Evolutionary conservation across 106 monocot species (phyloP).

Genomic region (Xerophyta viscosa): DNA sequence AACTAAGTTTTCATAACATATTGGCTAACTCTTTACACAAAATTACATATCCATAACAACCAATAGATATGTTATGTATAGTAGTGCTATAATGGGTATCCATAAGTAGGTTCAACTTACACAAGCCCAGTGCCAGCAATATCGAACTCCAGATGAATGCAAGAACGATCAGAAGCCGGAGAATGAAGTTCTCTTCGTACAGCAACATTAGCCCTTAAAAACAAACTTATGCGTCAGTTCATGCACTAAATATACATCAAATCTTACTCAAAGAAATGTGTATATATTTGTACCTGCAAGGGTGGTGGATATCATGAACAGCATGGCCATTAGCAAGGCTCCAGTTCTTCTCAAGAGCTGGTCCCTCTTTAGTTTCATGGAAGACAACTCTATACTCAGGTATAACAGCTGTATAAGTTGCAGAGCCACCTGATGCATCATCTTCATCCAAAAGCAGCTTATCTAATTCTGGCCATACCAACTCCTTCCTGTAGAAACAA

Average conservation of each 20-base stretch:
- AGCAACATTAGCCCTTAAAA: conserved; percentile 68
- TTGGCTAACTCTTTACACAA: too few species aligned
- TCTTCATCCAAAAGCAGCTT: conserved; percentile 65
- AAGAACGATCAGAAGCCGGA: conserved; percentile 86
- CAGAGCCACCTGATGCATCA: conserved; percentile 34
- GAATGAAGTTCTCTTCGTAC: conserved; percentile 79
- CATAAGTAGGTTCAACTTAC: too few species aligned
- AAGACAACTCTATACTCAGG: conserved; percentile 84
- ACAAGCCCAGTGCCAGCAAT: conserved; percentile 67
- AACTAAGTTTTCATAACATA: too few species aligned
- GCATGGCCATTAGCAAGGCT: conserved; percentile 73
- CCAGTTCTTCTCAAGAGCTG: conserved; percentile 44
- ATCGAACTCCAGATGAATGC: conserved; percentile 93
- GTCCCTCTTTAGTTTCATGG: conserved; percentile 26
- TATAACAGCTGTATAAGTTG: conserved; percentile 75
- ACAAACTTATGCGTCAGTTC: neutral
- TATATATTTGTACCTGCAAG: conserved; percentile 88
- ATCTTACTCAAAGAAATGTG: too few species aligned
- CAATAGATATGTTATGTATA: too few species aligned
- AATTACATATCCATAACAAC: too few species aligned
- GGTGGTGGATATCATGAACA: conserved; percentile 76
- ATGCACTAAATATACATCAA: too few species aligned
- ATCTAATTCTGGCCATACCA: conserved; percentile 89
- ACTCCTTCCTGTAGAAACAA: conserved; percentile 76
- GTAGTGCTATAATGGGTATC: too few species aligned